phyloP scores from a whole-genome alignment of 2,329 filamentous ascomycete genomes.

The Cadophora luteo-olivacea region DNA sequence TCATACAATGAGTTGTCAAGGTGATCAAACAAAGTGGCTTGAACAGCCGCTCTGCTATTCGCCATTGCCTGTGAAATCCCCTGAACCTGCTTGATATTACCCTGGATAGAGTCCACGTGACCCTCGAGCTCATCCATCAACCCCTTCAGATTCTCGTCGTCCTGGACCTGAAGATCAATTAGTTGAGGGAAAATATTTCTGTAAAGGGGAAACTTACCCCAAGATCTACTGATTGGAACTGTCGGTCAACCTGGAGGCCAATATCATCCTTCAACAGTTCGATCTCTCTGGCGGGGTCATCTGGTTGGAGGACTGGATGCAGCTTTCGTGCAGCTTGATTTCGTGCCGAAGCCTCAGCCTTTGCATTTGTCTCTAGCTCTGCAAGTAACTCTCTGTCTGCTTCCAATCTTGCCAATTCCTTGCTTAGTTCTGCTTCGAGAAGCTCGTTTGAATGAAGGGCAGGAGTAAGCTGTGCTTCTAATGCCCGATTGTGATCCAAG shows the following conservation, averaged over 20 bases:
- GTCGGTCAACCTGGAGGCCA: constrained; percentile 25
- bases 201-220: constrained; percentile 32
- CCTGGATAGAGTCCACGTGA: constrained; percentile 44
- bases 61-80: constrained; percentile 42
- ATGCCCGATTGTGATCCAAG: constrained; percentile 60
- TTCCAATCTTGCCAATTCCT: constrained; percentile 62
- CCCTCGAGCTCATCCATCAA: constrained; percentile 39
- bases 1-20: constrained; percentile 41
- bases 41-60: constrained; percentile 42
- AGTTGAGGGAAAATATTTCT: neutral
- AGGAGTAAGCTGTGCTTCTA: constrained; percentile 67
- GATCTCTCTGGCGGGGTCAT: constrained; percentile 15
- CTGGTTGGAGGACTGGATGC: constrained; percentile 41
- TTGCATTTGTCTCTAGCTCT: constrained; percentile 61
- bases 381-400: constrained; percentile 59
- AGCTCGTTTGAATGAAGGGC: constrained; percentile 67
- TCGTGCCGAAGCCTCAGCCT: constrained; percentile 58
- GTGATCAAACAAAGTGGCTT: constrained; percentile 42
- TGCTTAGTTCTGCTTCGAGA: constrained; percentile 62
- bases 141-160: constrained; percentile 40
- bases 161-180: constrained; percentile 28
- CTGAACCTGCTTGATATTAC: constrained; percentile 43
- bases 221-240: constrained; percentile 23
- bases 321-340: constrained; percentile 49
- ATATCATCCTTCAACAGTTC: constrained; percentile 33